Conservation (phyloP, 495 filamentous ascomycete species). For the Penicillium flavigenum region DNA sequence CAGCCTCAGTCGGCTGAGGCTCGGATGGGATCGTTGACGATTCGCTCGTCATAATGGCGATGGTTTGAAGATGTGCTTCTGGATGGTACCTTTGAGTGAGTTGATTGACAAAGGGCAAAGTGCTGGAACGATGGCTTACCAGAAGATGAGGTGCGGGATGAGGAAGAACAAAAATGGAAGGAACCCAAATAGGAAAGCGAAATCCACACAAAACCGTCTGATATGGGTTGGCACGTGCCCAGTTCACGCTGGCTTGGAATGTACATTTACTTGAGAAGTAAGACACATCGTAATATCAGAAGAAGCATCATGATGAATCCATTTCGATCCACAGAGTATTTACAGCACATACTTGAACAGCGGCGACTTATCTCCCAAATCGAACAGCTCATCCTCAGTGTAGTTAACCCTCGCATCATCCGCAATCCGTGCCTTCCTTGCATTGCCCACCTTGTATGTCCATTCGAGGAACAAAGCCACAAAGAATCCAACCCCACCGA, state of each 20-base stretch:
- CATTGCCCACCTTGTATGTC: constrained; percentile 5
- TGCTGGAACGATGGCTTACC: background rate
- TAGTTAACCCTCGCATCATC: constrained; percentile 41
- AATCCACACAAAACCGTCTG: background rate
- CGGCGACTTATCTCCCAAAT: constrained; percentile 53
- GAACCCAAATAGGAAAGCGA: background rate
- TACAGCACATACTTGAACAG: constrained; percentile 49
- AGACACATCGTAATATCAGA: background rate
- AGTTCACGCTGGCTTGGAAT: no score
- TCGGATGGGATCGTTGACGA: background rate
- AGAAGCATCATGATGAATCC: background rate
- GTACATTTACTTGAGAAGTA: background rate
- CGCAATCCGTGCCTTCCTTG: background rate
- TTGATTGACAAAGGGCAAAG: background rate
- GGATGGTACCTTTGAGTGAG: no score
- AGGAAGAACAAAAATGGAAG: background rate
- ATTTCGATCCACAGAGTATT: background rate
- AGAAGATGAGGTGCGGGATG: no score
- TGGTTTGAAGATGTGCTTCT: background rate
- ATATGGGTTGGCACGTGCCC: background rate
- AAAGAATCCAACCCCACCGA: constrained; percentile 4
- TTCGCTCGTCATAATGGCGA: background rate
- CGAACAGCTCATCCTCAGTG: constrained; percentile 52
- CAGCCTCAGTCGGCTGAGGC: background rate
- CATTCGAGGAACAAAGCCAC: constrained; percentile 3